phyloP scores from a whole-genome alignment of 805 yeast species.

The Nakazawaea sp. region DNA sequence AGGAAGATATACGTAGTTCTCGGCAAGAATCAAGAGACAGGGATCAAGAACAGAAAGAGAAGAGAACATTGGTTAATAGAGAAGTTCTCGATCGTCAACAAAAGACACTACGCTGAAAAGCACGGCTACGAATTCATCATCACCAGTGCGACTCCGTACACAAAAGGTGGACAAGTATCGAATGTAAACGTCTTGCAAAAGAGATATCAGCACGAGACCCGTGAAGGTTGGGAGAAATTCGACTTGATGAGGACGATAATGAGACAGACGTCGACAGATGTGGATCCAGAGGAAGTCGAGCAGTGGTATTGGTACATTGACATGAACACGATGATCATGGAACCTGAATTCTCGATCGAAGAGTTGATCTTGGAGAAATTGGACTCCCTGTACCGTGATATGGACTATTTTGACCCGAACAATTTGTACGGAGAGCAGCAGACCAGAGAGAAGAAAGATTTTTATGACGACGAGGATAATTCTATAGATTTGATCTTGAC shows the following conservation, averaged over 20 bases:
- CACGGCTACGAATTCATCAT: constrained; percentile 43
- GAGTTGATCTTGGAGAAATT: constrained; percentile 25
- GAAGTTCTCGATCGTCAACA: constrained; percentile 38
- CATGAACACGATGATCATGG: constrained; percentile 32
- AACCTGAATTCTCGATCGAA: constrained; percentile 28
- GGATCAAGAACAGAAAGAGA: constrained; percentile 31
- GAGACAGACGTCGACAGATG: constrained; percentile 23
- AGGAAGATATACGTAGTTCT: constrained; percentile 28
- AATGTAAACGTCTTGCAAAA: constrained; percentile 37
- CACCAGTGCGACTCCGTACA: constrained; percentile 15
- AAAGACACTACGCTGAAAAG: constrained; percentile 36
- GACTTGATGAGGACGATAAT: constrained; percentile 28
- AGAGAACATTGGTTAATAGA: constrained; percentile 39
- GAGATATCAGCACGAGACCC: constrained; percentile 40
- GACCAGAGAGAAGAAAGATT: constrained; percentile 13
- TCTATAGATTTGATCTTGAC: constrained; percentile 29
- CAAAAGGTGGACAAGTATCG: constrained; percentile 18
- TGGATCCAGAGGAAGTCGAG: constrained; percentile 15
- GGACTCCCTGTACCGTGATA: constrained; percentile 23
- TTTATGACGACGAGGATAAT: constrained; percentile 20
- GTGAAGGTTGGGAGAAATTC: constrained; percentile 40
- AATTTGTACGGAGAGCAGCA: constrained; percentile 21
- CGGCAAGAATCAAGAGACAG: constrained; percentile 34
- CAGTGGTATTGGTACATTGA: constrained; percentile 38
- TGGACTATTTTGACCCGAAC: constrained; percentile 30